Conservation (phyloP, 805 yeast genomes). For the Starmerella asiatica region DNA sequence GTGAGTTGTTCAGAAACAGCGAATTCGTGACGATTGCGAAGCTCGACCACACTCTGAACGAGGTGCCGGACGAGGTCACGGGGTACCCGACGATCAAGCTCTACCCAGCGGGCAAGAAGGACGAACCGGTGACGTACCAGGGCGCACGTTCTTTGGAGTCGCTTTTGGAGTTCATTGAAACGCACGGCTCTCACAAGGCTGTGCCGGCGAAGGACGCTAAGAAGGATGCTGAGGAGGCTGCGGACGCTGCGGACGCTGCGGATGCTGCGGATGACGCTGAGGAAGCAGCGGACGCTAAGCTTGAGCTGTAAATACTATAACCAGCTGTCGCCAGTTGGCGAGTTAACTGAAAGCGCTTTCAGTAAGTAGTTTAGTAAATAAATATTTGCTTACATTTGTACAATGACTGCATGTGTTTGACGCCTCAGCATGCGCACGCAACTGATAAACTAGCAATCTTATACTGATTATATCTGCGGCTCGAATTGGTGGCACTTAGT, state of each 20-base stretch:
- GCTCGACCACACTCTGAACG: conserved; percentile 81
- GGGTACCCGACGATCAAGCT: conserved; percentile 90
- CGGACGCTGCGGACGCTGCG: conserved; percentile 13
- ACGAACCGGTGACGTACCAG: conserved; percentile 49
- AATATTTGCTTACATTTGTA: no score
- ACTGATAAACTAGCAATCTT: no score
- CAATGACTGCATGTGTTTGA: no score
- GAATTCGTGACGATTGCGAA: conserved; percentile 63
- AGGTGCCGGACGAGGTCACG: conserved; percentile 57
- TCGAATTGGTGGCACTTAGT: no score
- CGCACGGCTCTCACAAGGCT: conserved; percentile 47
- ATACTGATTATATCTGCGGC: no score
- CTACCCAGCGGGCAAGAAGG: conserved; percentile 74
- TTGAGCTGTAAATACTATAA: conserved; percentile 12
- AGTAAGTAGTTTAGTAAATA: no score
- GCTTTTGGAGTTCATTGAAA: conserved; percentile 57
- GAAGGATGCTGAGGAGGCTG: conserved; percentile 25
- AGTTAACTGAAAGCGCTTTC: background rate
- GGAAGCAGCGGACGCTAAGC: conserved; percentile 6
- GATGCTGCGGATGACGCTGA: conserved; percentile 8
- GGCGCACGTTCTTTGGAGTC: conserved; percentile 64
- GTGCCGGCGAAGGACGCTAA: conserved; percentile 36
- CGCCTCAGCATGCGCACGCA: no score
- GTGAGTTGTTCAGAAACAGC: conserved; percentile 42
- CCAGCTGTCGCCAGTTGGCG: background rate